Conservation (phyloP, 2,329 filamentous ascomycete species). For the Mycocentrospora acerina region DNA sequence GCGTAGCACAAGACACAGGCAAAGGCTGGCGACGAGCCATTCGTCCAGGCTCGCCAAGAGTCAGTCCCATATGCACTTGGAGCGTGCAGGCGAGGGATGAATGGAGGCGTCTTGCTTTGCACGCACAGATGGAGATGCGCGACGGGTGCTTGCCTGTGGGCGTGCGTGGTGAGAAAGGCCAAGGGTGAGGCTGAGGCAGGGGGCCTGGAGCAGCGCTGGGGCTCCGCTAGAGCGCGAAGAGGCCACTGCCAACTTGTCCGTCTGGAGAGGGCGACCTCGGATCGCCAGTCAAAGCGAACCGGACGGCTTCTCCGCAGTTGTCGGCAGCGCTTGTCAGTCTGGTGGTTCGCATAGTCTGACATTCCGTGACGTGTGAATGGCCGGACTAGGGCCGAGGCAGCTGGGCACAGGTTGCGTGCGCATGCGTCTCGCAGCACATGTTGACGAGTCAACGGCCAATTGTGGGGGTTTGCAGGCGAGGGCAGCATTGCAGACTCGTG, state of each 20-base stretch:
- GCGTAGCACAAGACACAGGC: constrained; percentile 28
- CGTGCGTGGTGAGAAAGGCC: constrained; percentile 11
- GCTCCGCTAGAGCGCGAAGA: background rate
- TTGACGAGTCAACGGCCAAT: constrained; percentile 19
- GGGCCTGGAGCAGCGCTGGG: background rate
- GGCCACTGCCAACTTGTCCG: background rate
- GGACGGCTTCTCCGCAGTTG: no score
- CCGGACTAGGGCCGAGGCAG: no score
- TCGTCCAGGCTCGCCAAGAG: constrained; percentile 22
- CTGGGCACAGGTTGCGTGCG: constrained; percentile 9
- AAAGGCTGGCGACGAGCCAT: constrained; percentile 19
- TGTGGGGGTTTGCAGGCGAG: constrained; percentile 30
- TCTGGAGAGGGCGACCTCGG: no score
- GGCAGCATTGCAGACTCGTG: constrained; percentile 14
- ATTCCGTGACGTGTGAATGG: no score
- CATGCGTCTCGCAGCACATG: constrained; percentile 17
- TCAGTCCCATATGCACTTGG: constrained; percentile 22
- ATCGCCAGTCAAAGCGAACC: no score
- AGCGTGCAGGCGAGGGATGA: constrained; percentile 20
- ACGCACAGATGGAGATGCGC: background rate
- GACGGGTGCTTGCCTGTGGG: constrained; percentile 19
- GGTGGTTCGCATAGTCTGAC: no score
- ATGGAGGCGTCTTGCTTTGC: no score
- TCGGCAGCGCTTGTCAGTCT: no score
- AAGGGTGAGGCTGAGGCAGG: no score